Base-by-base conservation (phyloP, 257 asterid species). In the Cynanchum wilfordii region DNA sequence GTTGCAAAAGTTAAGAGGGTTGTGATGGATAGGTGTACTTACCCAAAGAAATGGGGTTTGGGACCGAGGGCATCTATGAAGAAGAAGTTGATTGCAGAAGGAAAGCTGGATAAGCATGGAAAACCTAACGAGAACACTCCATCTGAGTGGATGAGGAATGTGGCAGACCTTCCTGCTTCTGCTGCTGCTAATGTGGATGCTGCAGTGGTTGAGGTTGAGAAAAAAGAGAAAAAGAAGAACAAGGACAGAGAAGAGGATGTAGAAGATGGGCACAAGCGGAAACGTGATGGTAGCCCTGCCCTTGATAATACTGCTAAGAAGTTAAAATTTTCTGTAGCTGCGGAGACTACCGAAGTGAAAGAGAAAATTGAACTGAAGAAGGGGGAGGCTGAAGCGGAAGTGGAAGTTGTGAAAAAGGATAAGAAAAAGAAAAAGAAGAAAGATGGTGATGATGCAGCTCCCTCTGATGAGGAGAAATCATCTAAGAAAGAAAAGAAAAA, bases 1-100 rank as follows among this genome's bases (percentile, higher is more conserved):
- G 97, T 93, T 45, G 98, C 98, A 0, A 93, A 86, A 87, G 90
- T 93, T 73, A 93, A 93, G 96, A 90, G 98, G 87, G 98, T 93
- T 67, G 98, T 93, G 68, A 90, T 93, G 98, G 98, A 93, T 73
- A 85, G 98, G 84, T 97, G 90, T 80, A 93, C 98, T 0, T 93
- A 93, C 78, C 98, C 98, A 1, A 87, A 97, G 84, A 93, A 93
- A 74, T 93, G 98, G 98, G 97, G 98, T 10, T 84, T 93, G 86
- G 98, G 98, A 5, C 98, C 98, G 2, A 83, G 87, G 84, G 98
- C 97, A 58, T 89, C 96, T 0, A 82, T 93, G 97, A 90, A 90
- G 83, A 93, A 90, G 84, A 93, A 90, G 89, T 73, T 93, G 79
- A 81, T 90, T 78, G 86, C 96, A 5, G 96, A 90, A 49, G 98